Percentiles rank a stretch among this genome's conserved stretches.
phyloP scores from a whole-genome alignment of 352 stramenopile species.

The Pythium brassicae region DNA sequence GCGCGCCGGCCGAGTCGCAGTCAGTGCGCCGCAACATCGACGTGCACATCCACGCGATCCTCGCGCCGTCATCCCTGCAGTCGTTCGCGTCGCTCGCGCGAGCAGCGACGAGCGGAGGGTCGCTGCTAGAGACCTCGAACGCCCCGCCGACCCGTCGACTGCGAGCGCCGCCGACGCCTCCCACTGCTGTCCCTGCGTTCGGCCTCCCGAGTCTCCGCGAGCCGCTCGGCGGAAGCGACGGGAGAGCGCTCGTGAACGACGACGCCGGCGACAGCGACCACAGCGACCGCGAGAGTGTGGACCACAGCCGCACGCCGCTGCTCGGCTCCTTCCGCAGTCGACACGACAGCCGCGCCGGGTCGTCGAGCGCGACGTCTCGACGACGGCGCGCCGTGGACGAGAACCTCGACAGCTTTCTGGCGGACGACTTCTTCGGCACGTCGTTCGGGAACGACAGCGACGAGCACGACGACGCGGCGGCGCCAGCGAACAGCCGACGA shows the following conservation, averaged over 20 bases:
- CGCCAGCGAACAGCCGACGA: constrained; percentile 14
- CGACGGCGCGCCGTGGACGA: constrained; percentile 25
- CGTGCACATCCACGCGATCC: constrained; percentile 85
- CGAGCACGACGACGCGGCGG: constrained; percentile 19
- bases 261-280: constrained; percentile 20
- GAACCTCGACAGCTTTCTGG: constrained; percentile 45
- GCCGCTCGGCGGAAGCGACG: constrained; percentile 16
- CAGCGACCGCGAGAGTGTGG: constrained; percentile 24
- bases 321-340: constrained; percentile 39
- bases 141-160: constrained; percentile 3
- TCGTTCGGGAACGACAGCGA: constrained; percentile 30
- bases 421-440: constrained; percentile 66
- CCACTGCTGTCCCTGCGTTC: constrained; percentile 22
- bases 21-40: constrained; percentile 67
- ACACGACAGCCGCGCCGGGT: constrained; percentile 14
- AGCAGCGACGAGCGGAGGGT: constrained; percentile 10
- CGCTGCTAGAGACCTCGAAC: constrained; percentile 4
- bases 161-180: constrained; percentile 22
- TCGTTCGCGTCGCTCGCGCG: constrained; percentile 50
- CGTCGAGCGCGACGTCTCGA: constrained; percentile 15
- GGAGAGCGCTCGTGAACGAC: constrained; percentile 27
- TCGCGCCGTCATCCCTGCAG: constrained; percentile 65
- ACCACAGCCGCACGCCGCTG: constrained; percentile 59
- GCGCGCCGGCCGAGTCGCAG: constrained; percentile 18
- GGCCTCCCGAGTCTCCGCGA: constrained; percentile 26